Evolutionary conservation across 1,284 basidiomycete species (phyloP), one percentile per base, ranked within the genome.

Genomic region (Naganishia cerealis): DNA sequence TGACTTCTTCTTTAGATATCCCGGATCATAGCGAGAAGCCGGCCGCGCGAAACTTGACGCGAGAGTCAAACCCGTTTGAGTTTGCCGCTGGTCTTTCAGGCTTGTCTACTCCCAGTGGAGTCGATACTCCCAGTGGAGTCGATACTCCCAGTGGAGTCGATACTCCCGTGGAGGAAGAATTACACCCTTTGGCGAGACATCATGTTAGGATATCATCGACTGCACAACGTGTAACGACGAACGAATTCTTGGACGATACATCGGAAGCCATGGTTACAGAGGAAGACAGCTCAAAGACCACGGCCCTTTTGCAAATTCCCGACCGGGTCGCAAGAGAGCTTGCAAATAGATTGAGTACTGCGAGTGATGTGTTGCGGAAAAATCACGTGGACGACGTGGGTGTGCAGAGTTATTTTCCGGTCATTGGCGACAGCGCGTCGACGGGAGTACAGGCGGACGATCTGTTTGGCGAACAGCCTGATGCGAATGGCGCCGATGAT

Each of bases 351-450:
- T 63, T 63, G 50, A 63, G 61, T 38, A 54, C 61, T 0, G 39
- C 50, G 16, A 39, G 50, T 9, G 61, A 63, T 29, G 24, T 63
- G 12, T 29, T 63, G 38, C 61, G 61, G n/a, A 63, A 63, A 38
- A 50, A 63, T 26, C 24, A 63, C 24, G 39, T 63, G 21, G 38
- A 63, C n/a, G 61, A 63, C 16, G 61, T 16, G 2, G 61, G 61
- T 5, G 61, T 40, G n/a, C 61, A 63, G 42, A 63, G 61, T 38
- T 63, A 63, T 50, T 63, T 63, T 18, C 61, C 61, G 13, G 50
- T 53, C 7, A 38, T 63, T 5, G 50, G 39, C 12, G 38, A 48
- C 6, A n/a, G 12, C 2, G 26, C 26, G 3, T 26, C 18, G 15
- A 26, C 12, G 16, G 16, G 13, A 10, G 6, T 18, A 21, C n/a